Conservation (phyloP, 106 monocot species). For the Agapanthus africanus region DNA sequence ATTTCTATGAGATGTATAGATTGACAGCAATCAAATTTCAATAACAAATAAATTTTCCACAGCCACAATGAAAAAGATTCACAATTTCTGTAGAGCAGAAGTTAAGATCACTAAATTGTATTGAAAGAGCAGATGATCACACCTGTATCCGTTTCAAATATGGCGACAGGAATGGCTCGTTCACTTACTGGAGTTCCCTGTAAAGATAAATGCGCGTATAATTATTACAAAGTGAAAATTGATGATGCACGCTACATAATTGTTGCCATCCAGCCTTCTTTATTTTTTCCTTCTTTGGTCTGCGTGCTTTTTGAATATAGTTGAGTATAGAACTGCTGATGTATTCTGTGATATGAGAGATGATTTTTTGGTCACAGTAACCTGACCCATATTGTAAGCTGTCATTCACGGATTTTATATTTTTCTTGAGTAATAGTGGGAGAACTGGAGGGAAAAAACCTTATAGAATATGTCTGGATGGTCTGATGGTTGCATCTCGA, state of each 20-base stretch:
- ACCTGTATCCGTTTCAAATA: conserved; percentile 93
- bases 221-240: conserved; percentile 3
- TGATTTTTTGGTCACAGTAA: too few species aligned
- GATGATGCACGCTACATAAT: background rate
- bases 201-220: conserved; percentile 3
- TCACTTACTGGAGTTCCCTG: conserved; percentile 97
- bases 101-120: background rate
- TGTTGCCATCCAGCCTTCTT: too few species aligned
- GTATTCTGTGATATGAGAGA: too few species aligned
- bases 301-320: too few species aligned
- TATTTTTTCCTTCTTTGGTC: too few species aligned
- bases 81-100: background rate
- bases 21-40: background rate
- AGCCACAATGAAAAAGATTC: background rate
- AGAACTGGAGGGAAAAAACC: too few species aligned
- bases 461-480: too few species aligned
- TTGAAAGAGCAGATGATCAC: conserved; percentile 5
- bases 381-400: too few species aligned
- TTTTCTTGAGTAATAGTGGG: too few species aligned
- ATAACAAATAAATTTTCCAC: conserved; percentile 1
- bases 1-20: background rate
- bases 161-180: conserved; percentile 92
- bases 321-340: too few species aligned
- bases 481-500: too few species aligned
- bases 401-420: too few species aligned